Conservation (phyloP, 495 filamentous ascomycete genomes). For the Xylaria cubensis region DNA sequence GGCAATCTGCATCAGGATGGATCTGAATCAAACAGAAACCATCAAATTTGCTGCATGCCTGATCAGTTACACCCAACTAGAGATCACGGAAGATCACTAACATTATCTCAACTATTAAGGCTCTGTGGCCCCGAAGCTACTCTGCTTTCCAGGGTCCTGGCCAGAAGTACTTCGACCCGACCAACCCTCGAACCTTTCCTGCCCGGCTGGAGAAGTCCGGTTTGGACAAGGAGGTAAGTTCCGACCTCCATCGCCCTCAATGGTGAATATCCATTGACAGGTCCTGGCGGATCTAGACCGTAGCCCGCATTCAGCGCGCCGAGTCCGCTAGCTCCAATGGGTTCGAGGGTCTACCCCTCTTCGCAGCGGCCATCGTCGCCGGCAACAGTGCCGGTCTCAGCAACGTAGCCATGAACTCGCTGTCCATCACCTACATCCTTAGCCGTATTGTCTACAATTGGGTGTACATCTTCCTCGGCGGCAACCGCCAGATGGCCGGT, state of each 20-base stretch:
- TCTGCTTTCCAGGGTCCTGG: constrained; percentile 47
- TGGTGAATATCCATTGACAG: background rate
- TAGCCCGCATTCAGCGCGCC: constrained; percentile 51
- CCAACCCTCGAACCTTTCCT: constrained; percentile 43
- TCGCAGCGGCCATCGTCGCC: constrained; percentile 57
- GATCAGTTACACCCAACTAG: background rate
- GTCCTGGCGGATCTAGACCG: constrained; percentile 1
- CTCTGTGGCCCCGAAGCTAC: constrained; percentile 46
- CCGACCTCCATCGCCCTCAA: too few relatives aligned
- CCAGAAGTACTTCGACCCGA: constrained; percentile 37
- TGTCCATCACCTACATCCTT: constrained; percentile 50
- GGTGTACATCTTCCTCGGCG: constrained; percentile 53
- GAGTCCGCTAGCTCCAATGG: constrained; percentile 55
- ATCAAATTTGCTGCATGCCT: background rate
- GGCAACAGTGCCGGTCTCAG: constrained; percentile 52
- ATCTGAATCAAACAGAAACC: background rate
- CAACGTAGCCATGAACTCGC: constrained; percentile 44
- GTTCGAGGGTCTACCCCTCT: constrained; percentile 58
- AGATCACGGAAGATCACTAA: constrained; percentile 11
- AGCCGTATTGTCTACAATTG: constrained; percentile 53
- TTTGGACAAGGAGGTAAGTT: constrained; percentile 48
- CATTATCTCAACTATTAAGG: constrained; percentile 17
- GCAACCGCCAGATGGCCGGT: constrained; percentile 41
- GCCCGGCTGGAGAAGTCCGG: constrained; percentile 48
- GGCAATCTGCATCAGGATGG: background rate